These are phyloP conservation scores for Epichloe coenophiala DNA, from an alignment of 2,329 filamentous ascomycete genomes.

Conservation along the genomic window DNA sequence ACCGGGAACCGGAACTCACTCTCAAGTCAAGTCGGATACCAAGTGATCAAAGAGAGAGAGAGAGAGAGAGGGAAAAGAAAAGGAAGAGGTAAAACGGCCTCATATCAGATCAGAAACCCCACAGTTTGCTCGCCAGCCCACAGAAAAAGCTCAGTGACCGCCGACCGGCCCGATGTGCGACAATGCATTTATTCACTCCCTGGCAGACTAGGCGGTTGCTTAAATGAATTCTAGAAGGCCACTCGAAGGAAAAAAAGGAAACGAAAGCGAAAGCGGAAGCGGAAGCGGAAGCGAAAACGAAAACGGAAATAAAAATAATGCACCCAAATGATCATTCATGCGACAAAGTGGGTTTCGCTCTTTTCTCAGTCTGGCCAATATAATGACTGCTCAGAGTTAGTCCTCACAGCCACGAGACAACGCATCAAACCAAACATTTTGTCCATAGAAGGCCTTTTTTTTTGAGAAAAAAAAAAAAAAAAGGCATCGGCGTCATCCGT, in stretches of 20 bases:
- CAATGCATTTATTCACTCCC: neutral
- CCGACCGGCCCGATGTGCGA: neutral
- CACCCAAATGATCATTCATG: neutral
- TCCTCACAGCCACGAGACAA: neutral
- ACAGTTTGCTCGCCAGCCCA: neutral
- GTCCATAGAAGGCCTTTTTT: too few relatives aligned
- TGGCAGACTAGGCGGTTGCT: too few relatives aligned
- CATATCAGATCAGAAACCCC: neutral
- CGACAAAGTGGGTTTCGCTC: neutral
- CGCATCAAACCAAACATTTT: neutral
- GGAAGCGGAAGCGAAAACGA: too few relatives aligned
- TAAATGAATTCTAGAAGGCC: too few relatives aligned
- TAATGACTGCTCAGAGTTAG: neutral
- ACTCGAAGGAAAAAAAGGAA: too few relatives aligned
- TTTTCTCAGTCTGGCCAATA: neutral
- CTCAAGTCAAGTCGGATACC: too few relatives aligned
- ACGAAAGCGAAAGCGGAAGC: too few relatives aligned
- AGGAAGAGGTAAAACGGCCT: neutral
- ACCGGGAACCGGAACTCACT: too few relatives aligned
- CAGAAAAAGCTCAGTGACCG: neutral
- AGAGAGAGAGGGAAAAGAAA: neutral
- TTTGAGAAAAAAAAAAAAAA: too few relatives aligned
- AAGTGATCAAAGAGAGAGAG: too few relatives aligned
- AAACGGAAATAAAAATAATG: too few relatives aligned
- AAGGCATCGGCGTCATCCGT: neutral